Evolutionary conservation across 202 grass and related monocot genomes (phyloP), one percentile per base, ranked within the genome.

Genomic region (Dendrocalamus latiflorus): DNA sequence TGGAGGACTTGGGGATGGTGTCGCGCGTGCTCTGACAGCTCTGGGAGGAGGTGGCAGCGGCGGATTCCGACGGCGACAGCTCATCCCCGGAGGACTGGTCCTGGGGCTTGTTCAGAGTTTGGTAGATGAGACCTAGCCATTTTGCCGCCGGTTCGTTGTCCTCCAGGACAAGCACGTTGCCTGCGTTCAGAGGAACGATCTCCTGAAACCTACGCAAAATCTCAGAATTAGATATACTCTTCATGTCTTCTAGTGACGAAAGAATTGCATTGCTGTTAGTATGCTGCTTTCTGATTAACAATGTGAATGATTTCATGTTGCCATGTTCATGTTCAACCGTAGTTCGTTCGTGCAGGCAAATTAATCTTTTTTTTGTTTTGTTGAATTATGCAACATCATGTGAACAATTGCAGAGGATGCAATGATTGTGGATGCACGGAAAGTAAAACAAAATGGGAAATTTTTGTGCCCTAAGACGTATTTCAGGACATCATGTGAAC

Each of bases 101-200:
- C 4, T 76, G 78, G 17, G 89, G 86, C 72, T 79, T 98, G 84
- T 92, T 97, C 16, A 94, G 92, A 21, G 92, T 81, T 68, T 94
- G 94, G 88, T 87, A 85, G 75, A 97, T 97, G 84, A 97, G 92
- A 43, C 81, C 87, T 8, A 97, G 84, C 92, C 94, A 97, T 49
- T 92, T 97, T 0, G 84, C 86, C 16, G 94, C 94, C 8, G 94
- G 92, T 70, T 97, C 92, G 54, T 97, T 97, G 94, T 97, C 94
- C 87, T 97, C 94, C 17, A 92, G 72, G 8, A 97, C 94, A 33
- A 94, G 77, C 81, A 97, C 92, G 72, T 97, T 97, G 73, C 92
- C 92, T 6, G 94, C 94, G 72, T 94, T 97, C 69, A 97, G 75
- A 75, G 94, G 94, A 63, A 97, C 94, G 88, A 94, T 94, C 89